Conservation (phyloP, 1,284 basidiomycete genomes). For the Heterobasidion occidentale region DNA sequence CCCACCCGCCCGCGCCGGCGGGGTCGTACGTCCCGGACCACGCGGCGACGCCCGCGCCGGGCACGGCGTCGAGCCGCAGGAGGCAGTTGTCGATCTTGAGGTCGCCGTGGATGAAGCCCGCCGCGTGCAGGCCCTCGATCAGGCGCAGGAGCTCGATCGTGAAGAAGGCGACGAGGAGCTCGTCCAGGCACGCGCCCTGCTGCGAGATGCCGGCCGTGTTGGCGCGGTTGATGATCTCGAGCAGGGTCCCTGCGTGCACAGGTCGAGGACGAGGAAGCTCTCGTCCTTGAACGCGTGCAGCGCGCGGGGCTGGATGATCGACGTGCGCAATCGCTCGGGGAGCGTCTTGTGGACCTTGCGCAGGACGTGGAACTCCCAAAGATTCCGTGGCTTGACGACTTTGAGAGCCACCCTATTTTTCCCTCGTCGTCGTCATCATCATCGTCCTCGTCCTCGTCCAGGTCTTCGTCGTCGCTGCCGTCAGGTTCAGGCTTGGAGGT, state of each 20-base stretch:
- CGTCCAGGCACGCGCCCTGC: slow-evolving; percentile 82
- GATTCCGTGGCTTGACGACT: slow-evolving; percentile 80
- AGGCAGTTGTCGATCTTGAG: slow-evolving; percentile 99
- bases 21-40: slow-evolving; percentile 77
- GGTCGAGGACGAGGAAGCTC: slow-evolving; percentile 84
- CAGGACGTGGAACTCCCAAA: slow-evolving; percentile 94
- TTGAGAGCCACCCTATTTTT: slow-evolving; percentile 82
- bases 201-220: slow-evolving; percentile 59
- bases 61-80: slow-evolving; percentile 79
- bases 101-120: slow-evolving; percentile 93
- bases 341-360: slow-evolving; percentile 69
- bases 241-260: slow-evolving; percentile 89
- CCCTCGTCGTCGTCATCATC: slow-evolving; percentile 52
- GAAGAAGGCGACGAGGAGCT: slow-evolving; percentile 95
- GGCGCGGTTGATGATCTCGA: slow-evolving; percentile 90
- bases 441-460: slow-evolving; percentile 46
- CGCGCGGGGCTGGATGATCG: slow-evolving; percentile 68
- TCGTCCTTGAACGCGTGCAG: slow-evolving; percentile 86
- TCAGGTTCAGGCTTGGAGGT: slow-evolving; percentile 21
- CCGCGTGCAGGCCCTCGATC: slow-evolving; percentile 75
- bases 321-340: slow-evolving; percentile 43
- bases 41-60: slow-evolving; percentile 48
- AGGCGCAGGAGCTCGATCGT: slow-evolving; percentile 82
- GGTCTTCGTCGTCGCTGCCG: slow-evolving; percentile 29
- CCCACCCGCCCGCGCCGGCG: slow-evolving; percentile 79